Conservation (phyloP, 169 alveolate genomes). For the Plasmodium vivax region DNA sequence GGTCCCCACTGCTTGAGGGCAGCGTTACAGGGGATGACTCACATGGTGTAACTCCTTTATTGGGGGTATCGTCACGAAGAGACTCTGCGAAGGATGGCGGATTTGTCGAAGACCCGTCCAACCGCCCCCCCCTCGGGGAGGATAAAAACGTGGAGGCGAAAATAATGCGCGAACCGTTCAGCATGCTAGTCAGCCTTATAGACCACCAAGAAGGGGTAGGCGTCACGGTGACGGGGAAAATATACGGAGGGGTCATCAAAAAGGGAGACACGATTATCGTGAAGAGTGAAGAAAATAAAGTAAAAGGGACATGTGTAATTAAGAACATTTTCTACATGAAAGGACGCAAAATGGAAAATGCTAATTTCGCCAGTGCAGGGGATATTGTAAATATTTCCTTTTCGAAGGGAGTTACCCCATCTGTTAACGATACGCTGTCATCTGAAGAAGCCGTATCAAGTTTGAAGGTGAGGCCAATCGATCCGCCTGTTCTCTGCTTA, state of each 20-base stretch:
- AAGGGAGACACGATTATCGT: slow-evolving; percentile 81
- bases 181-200: slow-evolving; percentile 82
- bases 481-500: slow-evolving; percentile 94
- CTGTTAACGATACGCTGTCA: slow-evolving; percentile 85
- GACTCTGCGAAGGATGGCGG: not conserved
- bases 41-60: not conserved
- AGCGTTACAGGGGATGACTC: not conserved
- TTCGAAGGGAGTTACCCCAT: slow-evolving; percentile 83
- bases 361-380: slow-evolving; percentile 79
- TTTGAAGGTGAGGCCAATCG: slow-evolving; percentile 89
- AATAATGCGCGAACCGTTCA: slow-evolving; percentile 74
- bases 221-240: slow-evolving; percentile 85
- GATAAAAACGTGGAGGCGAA: not conserved
- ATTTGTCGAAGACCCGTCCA: not conserved
- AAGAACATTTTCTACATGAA: slow-evolving; percentile 81
- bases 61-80: not conserved
- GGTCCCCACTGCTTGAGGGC: not conserved
- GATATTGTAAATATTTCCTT: slow-evolving; percentile 84
- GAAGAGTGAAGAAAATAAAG: slow-evolving; percentile 75
- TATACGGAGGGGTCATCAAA: slow-evolving; percentile 82
- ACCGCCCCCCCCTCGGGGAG: not conserved
- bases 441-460: slow-evolving; percentile 76
- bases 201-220: slow-evolving; percentile 86
- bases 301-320: slow-evolving; percentile 80
- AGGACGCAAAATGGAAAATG: slow-evolving; percentile 80